Base-by-base conservation (phyloP, 768 basidiomycete species). In the Asterophora lycoperdoides region DNA sequence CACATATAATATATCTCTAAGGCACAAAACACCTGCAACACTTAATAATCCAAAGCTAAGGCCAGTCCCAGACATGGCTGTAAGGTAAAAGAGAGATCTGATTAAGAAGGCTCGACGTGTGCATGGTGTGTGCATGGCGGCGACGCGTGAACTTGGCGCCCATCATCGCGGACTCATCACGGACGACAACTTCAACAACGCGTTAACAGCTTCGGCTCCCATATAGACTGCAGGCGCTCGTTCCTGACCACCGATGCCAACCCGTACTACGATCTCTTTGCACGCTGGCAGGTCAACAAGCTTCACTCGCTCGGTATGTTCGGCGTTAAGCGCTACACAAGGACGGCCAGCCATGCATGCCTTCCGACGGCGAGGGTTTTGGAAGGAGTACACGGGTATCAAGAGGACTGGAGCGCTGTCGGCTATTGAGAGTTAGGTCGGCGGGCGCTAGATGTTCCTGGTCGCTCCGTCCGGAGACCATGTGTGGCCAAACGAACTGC, bases 401-500 rank as follows among this genome's bases (percentile, higher is more conserved):
- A 97, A 96, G 74, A 91, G 11, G 73, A 89, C 51, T 98, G 90
- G 88, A 85, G 87, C 54, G 73, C 78, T 17, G 77, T 72, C 71
- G 17, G 72, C 67, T 15, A 66, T 95, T 42, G 81, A 77, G 45
- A 75, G 74, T 49, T 84, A 87, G 53, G 74, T 86, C 18, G 85
- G 84, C 7, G 84, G 81, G 13, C 81, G 89, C 56, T 90, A 86
- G 59, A 87, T 96, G 1, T 95, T 74, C 68, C 71, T 99, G 61
- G 91, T 96, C n/a, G 93, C 73, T 99, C 50, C 80, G 96, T 37
- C 91, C 96, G 0, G 96, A 99, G 70, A 99, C 96, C 0, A 95
- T 97, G 96, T 95, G 96, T 64, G 96, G 95, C 18, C 94, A 98
- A 70, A 98, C 94, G 2, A 98, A 98, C 65, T 93, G 93, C 67